A percentile compares a stretch with the other conserved stretches of the same genome.
Evolutionary conservation across 495 filamentous ascomycete species (phyloP).

Genomic region (Aspergillus bertholletiae): DNA sequence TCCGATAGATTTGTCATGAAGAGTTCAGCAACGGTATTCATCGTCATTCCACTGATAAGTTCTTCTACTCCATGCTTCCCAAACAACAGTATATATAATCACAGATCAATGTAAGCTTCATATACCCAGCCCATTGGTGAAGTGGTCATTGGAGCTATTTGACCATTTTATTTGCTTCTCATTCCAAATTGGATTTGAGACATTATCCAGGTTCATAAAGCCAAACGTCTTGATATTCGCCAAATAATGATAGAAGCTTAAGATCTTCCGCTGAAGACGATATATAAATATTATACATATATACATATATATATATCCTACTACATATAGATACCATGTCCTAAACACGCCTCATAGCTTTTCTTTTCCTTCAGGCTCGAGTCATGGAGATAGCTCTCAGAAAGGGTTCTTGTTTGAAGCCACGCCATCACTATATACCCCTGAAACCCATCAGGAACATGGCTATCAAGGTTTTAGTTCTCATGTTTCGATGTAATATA

Average conservation of each 20-base stretch:
- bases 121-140: too few species aligned
- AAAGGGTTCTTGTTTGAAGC: neutral
- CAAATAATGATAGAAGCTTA: too few species aligned
- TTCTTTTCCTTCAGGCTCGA: neutral
- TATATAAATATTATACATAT: neutral
- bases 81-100: conserved; percentile 9
- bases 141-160: neutral
- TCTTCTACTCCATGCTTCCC: conserved; percentile 2
- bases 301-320: neutral
- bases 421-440: conserved; percentile 3
- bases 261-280: too few species aligned
- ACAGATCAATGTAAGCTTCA: conserved; percentile 4
- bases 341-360: neutral
- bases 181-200: conserved; percentile 8
- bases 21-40: too few species aligned
- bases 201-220: neutral
- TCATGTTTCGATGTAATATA: conserved; percentile 5
- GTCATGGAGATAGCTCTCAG: neutral
- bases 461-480: neutral
- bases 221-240: neutral
- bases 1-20: too few species aligned
- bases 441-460: neutral
- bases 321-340: neutral
- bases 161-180: conserved; percentile 2
- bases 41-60: conserved; percentile 5